phyloP scores from a whole-genome alignment of 148 eudicot species.

The Silene conica region DNA sequence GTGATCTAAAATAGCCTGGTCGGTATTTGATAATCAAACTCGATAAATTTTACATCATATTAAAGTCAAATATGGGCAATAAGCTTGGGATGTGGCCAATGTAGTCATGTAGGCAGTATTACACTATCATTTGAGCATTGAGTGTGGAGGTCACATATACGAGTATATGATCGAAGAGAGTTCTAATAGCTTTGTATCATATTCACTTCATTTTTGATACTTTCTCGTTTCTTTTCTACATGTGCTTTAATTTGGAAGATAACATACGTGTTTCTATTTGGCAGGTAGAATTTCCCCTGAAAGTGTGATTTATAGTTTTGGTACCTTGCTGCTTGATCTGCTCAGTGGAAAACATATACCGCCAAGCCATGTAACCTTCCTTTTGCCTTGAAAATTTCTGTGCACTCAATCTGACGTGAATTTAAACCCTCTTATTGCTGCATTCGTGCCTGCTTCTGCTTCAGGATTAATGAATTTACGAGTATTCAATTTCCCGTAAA shows the following conservation, averaged over 20 bases:
- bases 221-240: background rate
- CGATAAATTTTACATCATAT: no score
- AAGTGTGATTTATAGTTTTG: slow-evolving; percentile 79
- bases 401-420: background rate
- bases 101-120: no score
- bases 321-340: slow-evolving; percentile 74
- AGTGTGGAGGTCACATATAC: no score
- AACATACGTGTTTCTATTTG: slow-evolving; percentile 28
- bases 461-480: background rate
- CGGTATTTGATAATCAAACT: no score
- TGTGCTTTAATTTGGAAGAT: slow-evolving; percentile 8
- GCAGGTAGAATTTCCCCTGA: slow-evolving; percentile 75
- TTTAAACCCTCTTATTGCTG: background rate
- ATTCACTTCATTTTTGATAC: no score
- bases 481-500: background rate
- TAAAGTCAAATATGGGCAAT: no score
- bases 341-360: slow-evolving; percentile 87
- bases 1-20: no score
- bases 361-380: slow-evolving; percentile 66
- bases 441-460: background rate
- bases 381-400: slow-evolving; percentile 4
- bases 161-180: no score
- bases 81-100: no score
- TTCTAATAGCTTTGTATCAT: no score
- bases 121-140: no score